Evolutionary conservation across 257 asterid species (phyloP).

Genomic region (Nicotiana knightiana): DNA sequence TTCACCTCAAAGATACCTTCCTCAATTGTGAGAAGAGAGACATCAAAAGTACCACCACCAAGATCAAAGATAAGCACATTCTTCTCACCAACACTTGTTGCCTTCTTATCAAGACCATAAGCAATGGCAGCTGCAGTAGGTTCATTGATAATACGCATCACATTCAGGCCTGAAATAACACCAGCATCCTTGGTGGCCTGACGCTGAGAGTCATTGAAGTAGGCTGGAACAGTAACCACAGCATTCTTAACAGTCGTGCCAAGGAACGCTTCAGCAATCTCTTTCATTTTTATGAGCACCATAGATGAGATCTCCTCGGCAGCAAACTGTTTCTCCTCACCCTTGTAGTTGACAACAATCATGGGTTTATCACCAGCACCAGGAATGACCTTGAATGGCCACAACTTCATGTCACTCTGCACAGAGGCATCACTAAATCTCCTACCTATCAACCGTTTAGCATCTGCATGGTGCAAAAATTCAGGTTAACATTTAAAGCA

Average conservation of each 20-base stretch:
- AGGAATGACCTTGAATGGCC: constrained; percentile 75
- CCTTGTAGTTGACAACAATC: constrained; percentile 68
- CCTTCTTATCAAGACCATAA: constrained; percentile 81
- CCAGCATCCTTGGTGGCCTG: constrained; percentile 95
- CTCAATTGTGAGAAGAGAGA: constrained; percentile 39
- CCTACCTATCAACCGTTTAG: constrained; percentile 77
- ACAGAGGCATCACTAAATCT: constrained; percentile 61
- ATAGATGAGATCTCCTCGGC: constrained; percentile 91
- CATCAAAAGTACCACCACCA: constrained; percentile 89
- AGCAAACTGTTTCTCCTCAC: constrained; percentile 73
- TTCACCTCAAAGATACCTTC: constrained; percentile 47
- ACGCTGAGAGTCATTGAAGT: constrained; percentile 80
- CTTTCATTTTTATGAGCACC: constrained; percentile 75
- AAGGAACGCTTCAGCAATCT: constrained; percentile 73
- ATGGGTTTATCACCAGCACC: constrained; percentile 86
- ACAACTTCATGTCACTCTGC: constrained; percentile 59
- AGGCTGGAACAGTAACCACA: constrained; percentile 79
- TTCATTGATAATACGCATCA: constrained; percentile 76
- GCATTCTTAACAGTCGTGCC: constrained; percentile 71
- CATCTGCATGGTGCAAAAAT: constrained; percentile 36
- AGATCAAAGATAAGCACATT: constrained; percentile 74
- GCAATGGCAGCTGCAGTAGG: constrained; percentile 96
- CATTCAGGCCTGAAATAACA: constrained; percentile 72
- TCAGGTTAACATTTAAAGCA: background rate
- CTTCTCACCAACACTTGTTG: constrained; percentile 76